These are phyloP conservation scores for Lactarius vividus DNA, from an alignment of 768 basidiomycete genomes.

Conservation along the genomic window DNA sequence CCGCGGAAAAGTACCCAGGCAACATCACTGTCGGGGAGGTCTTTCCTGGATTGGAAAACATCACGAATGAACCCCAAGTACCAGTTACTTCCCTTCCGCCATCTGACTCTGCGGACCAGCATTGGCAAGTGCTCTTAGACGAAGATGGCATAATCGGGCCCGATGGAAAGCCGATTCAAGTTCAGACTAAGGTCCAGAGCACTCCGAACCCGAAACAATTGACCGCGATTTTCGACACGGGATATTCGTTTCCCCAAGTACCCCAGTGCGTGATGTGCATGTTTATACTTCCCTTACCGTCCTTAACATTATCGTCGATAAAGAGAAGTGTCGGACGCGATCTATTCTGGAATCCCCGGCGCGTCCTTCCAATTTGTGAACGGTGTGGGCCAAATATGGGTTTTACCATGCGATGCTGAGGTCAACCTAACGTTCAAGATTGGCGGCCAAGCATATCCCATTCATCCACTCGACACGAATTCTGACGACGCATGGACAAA, in stretches of 20 bases:
- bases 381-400: slow-evolving; percentile 32
- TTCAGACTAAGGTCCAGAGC: slow-evolving; percentile 27
- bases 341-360: slow-evolving; percentile 36
- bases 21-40: slow-evolving; percentile 35
- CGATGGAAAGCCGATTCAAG: slow-evolving; percentile 33
- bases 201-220: slow-evolving; percentile 29
- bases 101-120: slow-evolving; percentile 28
- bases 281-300: background rate
- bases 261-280: slow-evolving; percentile 28
- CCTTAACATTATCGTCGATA: background rate
- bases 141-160: slow-evolving; percentile 37
- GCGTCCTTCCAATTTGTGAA: slow-evolving; percentile 31
- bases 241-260: slow-evolving; percentile 37
- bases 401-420: slow-evolving; percentile 36
- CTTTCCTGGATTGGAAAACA: slow-evolving; percentile 31
- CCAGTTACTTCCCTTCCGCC: slow-evolving; percentile 26
- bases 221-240: slow-evolving; percentile 33
- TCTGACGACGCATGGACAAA: slow-evolving; percentile 30
- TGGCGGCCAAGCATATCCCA: slow-evolving; percentile 34
- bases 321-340: slow-evolving; percentile 34
- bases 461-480: slow-evolving; percentile 38
- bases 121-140: slow-evolving; percentile 37
- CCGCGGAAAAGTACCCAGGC: slow-evolving; percentile 31
- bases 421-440: slow-evolving; percentile 38
- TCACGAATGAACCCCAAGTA: slow-evolving; percentile 33